phyloP scores from a whole-genome alignment of 768 basidiomycete genomes.

The Mycena alexandri region DNA sequence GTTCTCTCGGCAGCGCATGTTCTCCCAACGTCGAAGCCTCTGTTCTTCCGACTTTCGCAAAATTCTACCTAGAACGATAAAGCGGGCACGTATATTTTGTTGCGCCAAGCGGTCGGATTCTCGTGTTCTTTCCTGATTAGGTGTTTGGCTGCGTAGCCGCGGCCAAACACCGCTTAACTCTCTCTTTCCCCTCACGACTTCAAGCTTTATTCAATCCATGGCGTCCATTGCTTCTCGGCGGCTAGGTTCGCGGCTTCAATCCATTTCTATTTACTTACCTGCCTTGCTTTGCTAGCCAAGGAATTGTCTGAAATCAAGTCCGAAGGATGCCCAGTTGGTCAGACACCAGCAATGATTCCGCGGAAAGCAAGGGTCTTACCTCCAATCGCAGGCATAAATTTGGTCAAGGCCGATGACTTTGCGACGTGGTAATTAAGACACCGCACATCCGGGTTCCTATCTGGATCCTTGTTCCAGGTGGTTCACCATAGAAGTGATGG shows the following conservation, averaged over 20 bases:
- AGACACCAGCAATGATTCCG: slow-evolving; percentile 30
- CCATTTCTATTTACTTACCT: too few relatives aligned
- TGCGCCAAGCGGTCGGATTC: slow-evolving; percentile 1
- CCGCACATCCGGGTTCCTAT: background rate
- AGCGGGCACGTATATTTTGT: too few relatives aligned
- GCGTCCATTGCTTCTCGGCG: slow-evolving; percentile 73
- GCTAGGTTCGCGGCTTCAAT: too few relatives aligned
- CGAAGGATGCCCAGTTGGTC: slow-evolving; percentile 79
- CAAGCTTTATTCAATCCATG: slow-evolving; percentile 52
- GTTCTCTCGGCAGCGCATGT: too few relatives aligned
- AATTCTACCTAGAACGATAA: too few relatives aligned
- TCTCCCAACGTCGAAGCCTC: too few relatives aligned
- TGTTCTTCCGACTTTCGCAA: too few relatives aligned
- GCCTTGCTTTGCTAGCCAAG: too few relatives aligned
- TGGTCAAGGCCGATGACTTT: slow-evolving; percentile 83
- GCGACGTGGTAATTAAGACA: slow-evolving; percentile 64
- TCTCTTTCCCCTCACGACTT: background rate
- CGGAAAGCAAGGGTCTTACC: slow-evolving; percentile 4
- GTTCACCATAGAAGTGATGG: slow-evolving; percentile 86
- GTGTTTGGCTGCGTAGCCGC: slow-evolving; percentile 2
- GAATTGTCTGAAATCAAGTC: slow-evolving; percentile 76
- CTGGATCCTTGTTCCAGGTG: slow-evolving; percentile 35
- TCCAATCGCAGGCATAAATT: slow-evolving; percentile 70
- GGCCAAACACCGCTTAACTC: slow-evolving; percentile 9
- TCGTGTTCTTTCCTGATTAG: background rate